Evolutionary conservation across 2,329 filamentous ascomycete species (phyloP), one percentile per base, ranked within the genome.

Genomic region (Sporothrix curviconia): DNA sequence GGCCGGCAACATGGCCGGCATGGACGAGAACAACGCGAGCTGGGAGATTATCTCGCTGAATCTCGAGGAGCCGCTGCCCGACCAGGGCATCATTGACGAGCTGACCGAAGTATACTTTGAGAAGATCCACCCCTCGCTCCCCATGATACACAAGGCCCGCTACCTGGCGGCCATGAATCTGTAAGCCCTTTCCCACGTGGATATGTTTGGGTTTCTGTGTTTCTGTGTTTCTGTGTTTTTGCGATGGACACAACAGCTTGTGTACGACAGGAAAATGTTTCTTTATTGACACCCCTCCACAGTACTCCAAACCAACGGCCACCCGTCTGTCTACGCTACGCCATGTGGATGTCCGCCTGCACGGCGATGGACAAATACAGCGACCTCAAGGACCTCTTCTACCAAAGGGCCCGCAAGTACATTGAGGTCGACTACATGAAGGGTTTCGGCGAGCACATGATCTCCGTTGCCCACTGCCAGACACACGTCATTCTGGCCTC

Each of bases 331-430:
- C 74, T 99, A 51, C 85, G 94, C 64, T 99, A 99, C 72, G 90
- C 89, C 56, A 95, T 97, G 78, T 97, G 92, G 92, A 89, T 87
- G n/a, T 75, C 91, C 66, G 91, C 92, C n/a, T 92, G 90, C 61
- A 87, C 89, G 5, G 81, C 92, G 43, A 85, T 83, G 3, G 90
- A 96, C 59, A 94, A 91, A 68, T 96, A 89, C 69, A 77, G 80
- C 34, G 82, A 83, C 55, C 72, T 96, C 14, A 90, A 91, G 67
- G 87, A 92, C 55, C 83, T 95, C 61, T 96, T 97, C 69, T 99
- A 99, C 69, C 84, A 88, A 61, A 82, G 92, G 53, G 84, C 92
- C 12, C 84, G 92, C 59, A 97, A 95, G 68, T 97, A 97, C 67
- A 80, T 91, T 43, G 90, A 97, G 69, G 77, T 83, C 60, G 92